Evolutionary conservation across 495 filamentous ascomycete genomes (phyloP).

Genomic region (Lophiostoma macrostomum): DNA sequence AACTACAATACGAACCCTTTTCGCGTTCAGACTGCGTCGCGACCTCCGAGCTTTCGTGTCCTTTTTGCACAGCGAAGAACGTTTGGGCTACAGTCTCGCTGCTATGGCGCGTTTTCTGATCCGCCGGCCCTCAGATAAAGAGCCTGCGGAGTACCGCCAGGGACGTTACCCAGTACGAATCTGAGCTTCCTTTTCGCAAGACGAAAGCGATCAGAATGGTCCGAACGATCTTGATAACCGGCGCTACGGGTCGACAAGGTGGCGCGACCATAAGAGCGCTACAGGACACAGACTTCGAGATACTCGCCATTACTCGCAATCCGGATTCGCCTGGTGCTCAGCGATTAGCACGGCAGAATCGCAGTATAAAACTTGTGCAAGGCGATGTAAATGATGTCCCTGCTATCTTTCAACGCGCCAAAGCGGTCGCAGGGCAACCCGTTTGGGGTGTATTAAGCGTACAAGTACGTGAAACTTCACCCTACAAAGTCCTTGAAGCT

Average conservation of each 20-base stretch:
- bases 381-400: conserved; percentile 53
- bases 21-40: too few species aligned
- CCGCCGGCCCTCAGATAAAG: too few species aligned
- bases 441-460: conserved; percentile 50
- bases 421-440: conserved; percentile 40
- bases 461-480: conserved; percentile 49
- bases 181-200: neutral
- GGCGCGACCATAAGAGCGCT: conserved; percentile 56
- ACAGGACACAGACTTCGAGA: conserved; percentile 48
- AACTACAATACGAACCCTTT: too few species aligned
- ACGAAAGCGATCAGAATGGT: conserved; percentile 22
- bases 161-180: too few species aligned
- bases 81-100: too few species aligned
- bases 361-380: conserved; percentile 53
- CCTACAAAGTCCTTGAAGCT: conserved; percentile 32
- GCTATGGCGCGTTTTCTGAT: too few species aligned
- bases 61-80: too few species aligned
- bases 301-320: conserved; percentile 69
- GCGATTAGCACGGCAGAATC: conserved; percentile 45
- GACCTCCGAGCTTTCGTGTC: too few species aligned
- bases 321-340: conserved; percentile 52
- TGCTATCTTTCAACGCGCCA: conserved; percentile 53
- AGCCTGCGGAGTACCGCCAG: too few species aligned
- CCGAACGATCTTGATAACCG: conserved; percentile 57
- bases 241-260: conserved; percentile 73